phyloP scores from a whole-genome alignment of 2,329 filamentous ascomycete species.

The Byssochlamys sp. region DNA sequence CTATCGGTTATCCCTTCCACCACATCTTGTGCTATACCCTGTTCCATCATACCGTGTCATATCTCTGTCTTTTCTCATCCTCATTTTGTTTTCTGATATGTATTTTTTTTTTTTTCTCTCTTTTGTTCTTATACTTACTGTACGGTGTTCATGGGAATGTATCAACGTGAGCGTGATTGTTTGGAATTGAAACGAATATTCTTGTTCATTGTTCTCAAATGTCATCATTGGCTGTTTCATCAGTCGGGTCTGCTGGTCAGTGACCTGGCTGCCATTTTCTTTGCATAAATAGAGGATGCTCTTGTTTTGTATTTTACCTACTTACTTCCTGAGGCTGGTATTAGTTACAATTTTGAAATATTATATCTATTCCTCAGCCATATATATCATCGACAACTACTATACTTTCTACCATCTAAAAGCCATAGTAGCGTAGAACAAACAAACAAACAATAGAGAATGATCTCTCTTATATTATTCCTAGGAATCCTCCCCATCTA shows the following conservation, averaged over 20 bases:
- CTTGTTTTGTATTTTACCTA: not conserved
- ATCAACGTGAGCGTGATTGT: not conserved
- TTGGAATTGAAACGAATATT: not conserved
- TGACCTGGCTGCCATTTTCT: not conserved
- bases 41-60: not conserved
- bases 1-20: not conserved
- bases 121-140: not conserved
- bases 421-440: too few relatives aligned
- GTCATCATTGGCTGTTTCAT: not conserved
- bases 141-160: not conserved
- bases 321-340: too few relatives aligned
- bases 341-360: too few relatives aligned
- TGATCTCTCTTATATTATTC: too few relatives aligned
- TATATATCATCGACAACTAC: too few relatives aligned
- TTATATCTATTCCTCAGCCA: too few relatives aligned
- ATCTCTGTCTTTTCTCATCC: not conserved
- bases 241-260: not conserved
- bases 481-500: too few relatives aligned
- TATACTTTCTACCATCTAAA: too few relatives aligned
- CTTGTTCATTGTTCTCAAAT: not conserved
- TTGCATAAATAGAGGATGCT: not conserved
- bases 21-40: not conserved
- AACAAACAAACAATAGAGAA: too few relatives aligned
- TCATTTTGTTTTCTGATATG: not conserved
- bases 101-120: not conserved